These are phyloP conservation scores for Adansonia rubrostipa DNA, from an alignment of 441 rosid genomes.

Conservation along the genomic window DNA sequence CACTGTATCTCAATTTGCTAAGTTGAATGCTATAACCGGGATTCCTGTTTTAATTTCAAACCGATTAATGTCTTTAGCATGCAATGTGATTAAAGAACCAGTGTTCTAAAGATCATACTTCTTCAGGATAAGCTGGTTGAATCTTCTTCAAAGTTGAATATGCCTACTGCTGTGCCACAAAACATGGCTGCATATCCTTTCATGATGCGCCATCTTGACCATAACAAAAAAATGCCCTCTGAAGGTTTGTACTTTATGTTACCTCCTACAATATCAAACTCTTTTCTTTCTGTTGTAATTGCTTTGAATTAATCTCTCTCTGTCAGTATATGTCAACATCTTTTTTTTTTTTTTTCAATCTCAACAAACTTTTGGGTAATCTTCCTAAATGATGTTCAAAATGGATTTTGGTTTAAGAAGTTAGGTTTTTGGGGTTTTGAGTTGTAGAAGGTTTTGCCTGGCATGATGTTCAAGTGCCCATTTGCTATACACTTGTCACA, in stretches of 20 bases:
- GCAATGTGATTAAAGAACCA: constrained; percentile 47
- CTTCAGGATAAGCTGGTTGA: constrained; percentile 83
- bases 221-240: constrained; percentile 45
- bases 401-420: neutral
- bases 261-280: neutral
- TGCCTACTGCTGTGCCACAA: constrained; percentile 51
- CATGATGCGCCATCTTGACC: constrained; percentile 48
- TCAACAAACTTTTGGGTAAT: neutral
- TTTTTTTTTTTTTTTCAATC: neutral
- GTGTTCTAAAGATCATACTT: constrained; percentile 54
- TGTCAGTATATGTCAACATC: neutral
- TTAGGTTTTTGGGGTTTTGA: neutral
- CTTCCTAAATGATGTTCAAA: neutral
- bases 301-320: neutral
- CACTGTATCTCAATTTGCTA: constrained; percentile 32
- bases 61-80: constrained; percentile 43
- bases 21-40: constrained; percentile 22
- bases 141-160: constrained; percentile 53
- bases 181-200: constrained; percentile 61
- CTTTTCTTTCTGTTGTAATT: constrained; percentile 7
- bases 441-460: neutral
- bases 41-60: constrained; percentile 37
- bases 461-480: too few relatives aligned
- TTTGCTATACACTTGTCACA: too few relatives aligned
- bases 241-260: constrained; percentile 57